Base-by-base conservation (phyloP, 2,329 filamentous ascomycete genomes). In the Eutypella sp. region DNA sequence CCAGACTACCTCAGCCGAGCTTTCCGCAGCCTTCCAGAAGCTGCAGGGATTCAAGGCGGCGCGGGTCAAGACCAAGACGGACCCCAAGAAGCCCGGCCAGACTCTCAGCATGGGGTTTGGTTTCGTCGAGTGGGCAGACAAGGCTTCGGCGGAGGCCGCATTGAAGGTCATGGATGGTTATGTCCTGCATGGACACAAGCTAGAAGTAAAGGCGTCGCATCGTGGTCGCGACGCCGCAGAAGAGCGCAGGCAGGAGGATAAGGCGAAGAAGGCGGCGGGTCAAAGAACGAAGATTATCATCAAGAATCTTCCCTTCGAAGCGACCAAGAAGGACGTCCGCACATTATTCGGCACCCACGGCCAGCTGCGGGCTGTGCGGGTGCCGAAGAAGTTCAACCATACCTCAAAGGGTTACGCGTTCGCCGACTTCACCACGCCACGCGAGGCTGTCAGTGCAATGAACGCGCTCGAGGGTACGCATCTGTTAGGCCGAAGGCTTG, bases 221-320 rank as follows among this genome's bases (percentile, higher is more conserved):
- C 90, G 85, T 66, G 89, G 87, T 18, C 76, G 84, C 47, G 91
- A 97, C 69, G 89, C 89, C 16, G 91, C 88, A 2, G 89, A 95
- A 63, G 88, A 95, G 68, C 81, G 87, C 54, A 82, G 86, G 53
- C 85, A 85, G 55, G 85, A 92, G 55, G 90, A 97, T 61, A 82
- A 79, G 53, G 83, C 85, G 42, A 95, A 90, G 75, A 95, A 92
- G 67, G 71, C 80, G 42, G 83, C 87, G 20, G 79, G 79, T 15
- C 81, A 84, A 62, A 80, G 82, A 55, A 96, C 91, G 40, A 97
- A 97, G 77, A 86, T 99, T 62, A 85, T 97, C 68, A 86, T 99
- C 73, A 99, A 97, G 76, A 99, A 99, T 73, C 72, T 99, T 67
- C 92, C 93, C 18, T 99, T 99, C 72, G 89, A 97, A 72, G 86